A percentile compares a stretch with the other conserved stretches of the same genome.
Evolutionary conservation across 2,329 filamentous ascomycete species (phyloP).

Genomic region (Mollisiaceae sp.): DNA sequence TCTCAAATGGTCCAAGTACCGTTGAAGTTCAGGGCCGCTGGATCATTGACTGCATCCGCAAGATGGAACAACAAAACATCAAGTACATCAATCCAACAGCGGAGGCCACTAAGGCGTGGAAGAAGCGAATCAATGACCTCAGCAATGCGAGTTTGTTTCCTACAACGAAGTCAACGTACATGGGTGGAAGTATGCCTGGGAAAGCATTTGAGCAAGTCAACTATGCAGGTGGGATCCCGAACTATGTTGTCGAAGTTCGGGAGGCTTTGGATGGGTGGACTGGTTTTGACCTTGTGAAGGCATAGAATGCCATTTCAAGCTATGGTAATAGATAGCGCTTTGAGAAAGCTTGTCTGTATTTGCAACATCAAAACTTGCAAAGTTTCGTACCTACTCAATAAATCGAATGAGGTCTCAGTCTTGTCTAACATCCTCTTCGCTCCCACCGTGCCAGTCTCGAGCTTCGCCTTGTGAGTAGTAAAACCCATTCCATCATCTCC

Average conservation of each 20-base stretch:
- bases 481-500: no score
- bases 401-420: no score
- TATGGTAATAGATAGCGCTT: no score
- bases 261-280: constrained; percentile 44
- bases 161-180: constrained; percentile 56
- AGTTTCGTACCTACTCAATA: no score
- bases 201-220: constrained; percentile 58
- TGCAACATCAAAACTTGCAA: no score
- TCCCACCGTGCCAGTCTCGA: no score
- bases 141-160: constrained; percentile 55
- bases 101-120: constrained; percentile 55
- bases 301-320: background rate
- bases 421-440: no score
- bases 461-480: no score
- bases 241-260: constrained; percentile 29
- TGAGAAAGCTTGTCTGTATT: no score
- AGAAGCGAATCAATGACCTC: constrained; percentile 52
- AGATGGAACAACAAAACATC: constrained; percentile 52
- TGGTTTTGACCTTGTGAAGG: constrained; percentile 40
- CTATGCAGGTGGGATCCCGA: constrained; percentile 45
- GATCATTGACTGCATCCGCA: constrained; percentile 56
- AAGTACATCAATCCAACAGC: constrained; percentile 56
- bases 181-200: constrained; percentile 60
- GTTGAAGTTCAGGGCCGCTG: constrained; percentile 62
- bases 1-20: constrained; percentile 60